Percentiles rank a stretch among this genome's conserved stretches.
Conservation (phyloP, 2,329 filamentous ascomycete genomes). For the Graphilbum ipis-grandicollis region DNA sequence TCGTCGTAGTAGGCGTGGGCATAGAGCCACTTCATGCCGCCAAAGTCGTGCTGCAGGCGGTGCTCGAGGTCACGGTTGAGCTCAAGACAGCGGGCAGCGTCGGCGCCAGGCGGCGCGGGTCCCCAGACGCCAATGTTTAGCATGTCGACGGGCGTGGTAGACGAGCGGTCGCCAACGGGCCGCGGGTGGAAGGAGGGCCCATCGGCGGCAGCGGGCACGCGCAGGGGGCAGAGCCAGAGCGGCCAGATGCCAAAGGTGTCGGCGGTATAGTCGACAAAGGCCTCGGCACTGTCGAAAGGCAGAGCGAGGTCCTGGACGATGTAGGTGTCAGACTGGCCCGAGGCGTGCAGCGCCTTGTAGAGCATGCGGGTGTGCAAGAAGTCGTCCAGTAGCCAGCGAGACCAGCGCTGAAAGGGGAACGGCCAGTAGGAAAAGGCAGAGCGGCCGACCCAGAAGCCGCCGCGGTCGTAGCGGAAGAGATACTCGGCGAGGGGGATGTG, state of each 20-base stretch:
- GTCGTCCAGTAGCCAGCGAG: slow-evolving; percentile 53
- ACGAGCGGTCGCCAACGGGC: background rate
- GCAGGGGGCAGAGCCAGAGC: slow-evolving; percentile 40
- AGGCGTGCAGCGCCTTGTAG: slow-evolving; percentile 53
- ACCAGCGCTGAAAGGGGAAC: slow-evolving; percentile 45
- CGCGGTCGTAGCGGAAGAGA: slow-evolving; percentile 61
- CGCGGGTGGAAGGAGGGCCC: slow-evolving; percentile 39
- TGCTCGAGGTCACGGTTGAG: slow-evolving; percentile 57
- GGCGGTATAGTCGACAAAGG: slow-evolving; percentile 38
- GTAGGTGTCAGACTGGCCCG: slow-evolving; percentile 45
- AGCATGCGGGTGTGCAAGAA: slow-evolving; percentile 60
- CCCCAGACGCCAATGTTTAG: slow-evolving; percentile 66
- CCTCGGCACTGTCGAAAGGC: slow-evolving; percentile 31
- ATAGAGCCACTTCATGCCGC: slow-evolving; percentile 76
- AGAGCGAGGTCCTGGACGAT: slow-evolving; percentile 51
- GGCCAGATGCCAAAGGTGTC: slow-evolving; percentile 37
- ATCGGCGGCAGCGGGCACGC: slow-evolving; percentile 14
- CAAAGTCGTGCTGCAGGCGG: slow-evolving; percentile 43
- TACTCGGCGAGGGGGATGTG: slow-evolving; percentile 55
- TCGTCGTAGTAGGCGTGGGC: slow-evolving; percentile 72
- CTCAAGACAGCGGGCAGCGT: slow-evolving; percentile 36
- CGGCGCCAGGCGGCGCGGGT: slow-evolving; percentile 39
- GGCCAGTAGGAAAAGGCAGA: slow-evolving; percentile 51
- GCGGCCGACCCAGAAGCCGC: slow-evolving; percentile 55
- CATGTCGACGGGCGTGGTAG: slow-evolving; percentile 16